These are phyloP conservation scores for Pseudisothecium myosuroides DNA, from an alignment of 225 moss, liverwort and hornwort species.

Conservation along the genomic window DNA sequence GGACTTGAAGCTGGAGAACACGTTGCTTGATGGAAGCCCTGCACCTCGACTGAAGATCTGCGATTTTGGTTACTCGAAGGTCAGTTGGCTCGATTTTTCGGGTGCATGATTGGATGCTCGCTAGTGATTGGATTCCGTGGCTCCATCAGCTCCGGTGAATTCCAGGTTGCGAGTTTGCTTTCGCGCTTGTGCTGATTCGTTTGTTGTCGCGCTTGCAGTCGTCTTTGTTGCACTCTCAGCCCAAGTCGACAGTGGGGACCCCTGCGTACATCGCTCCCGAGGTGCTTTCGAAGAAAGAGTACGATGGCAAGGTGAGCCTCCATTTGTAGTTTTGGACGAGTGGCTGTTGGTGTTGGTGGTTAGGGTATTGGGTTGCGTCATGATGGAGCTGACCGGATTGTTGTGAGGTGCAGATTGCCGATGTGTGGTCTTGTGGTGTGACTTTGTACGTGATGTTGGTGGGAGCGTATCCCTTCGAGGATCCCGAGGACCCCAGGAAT, in stretches of 20 bases:
- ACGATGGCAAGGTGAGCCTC: slow-evolving; percentile 80
- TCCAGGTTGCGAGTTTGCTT: background rate
- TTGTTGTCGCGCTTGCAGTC: slow-evolving; percentile 30
- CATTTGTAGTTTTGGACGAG: background rate
- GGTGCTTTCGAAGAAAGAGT: slow-evolving; percentile 95
- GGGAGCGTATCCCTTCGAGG: slow-evolving; percentile 96
- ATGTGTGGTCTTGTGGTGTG: slow-evolving; percentile 98
- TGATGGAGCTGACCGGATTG: background rate
- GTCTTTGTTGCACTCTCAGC: slow-evolving; percentile 84
- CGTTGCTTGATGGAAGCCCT: slow-evolving; percentile 82
- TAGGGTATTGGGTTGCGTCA: background rate
- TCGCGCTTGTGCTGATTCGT: background rate
- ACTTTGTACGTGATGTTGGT: slow-evolving; percentile 98
- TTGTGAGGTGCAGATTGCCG: slow-evolving; percentile 46
- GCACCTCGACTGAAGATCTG: slow-evolving; percentile 94
- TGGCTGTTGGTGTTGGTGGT: background rate
- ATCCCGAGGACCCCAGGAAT: slow-evolving; percentile 94
- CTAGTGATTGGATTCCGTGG: background rate
- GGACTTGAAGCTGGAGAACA: slow-evolving; percentile 94
- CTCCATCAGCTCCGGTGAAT: too few species aligned
- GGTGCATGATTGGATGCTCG: background rate
- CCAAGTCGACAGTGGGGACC: slow-evolving; percentile 96
- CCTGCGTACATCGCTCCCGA: slow-evolving; percentile 98
- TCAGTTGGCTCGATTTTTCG: background rate
- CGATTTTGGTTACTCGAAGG: slow-evolving; percentile 71